Base-by-base conservation (phyloP, 148 eudicot genomes). In the Spergularia bocconei region DNA sequence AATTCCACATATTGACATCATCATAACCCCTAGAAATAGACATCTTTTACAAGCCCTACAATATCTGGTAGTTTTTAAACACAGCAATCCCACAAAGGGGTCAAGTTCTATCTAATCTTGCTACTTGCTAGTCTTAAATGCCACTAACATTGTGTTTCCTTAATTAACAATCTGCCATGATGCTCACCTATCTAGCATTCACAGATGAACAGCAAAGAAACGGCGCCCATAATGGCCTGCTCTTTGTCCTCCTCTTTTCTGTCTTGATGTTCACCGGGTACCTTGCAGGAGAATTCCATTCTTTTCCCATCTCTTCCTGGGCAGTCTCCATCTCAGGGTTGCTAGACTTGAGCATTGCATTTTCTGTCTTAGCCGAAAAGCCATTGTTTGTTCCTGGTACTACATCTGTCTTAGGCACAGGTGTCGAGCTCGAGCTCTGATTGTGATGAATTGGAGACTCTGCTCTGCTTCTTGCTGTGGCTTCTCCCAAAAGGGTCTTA, bases 141-240 rank as follows among this genome's bases (percentile, higher is more conserved):
- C 57, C 47, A 52, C 58, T 17, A 23, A 74, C 4, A 7, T 48
- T 47, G 7, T 13, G 16, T 25, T 47, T 16, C 57, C 52, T 69
- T 58, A 5, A 51, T 6, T 44, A 44, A 9, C 48, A 44, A 44
- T 9, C 20, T 25, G 58, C 15, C 2, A 69, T 29, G 58, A 29
- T 50, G 66, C 21, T 51, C 48, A 48, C 57, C 76, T 82, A 84
- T 57, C 79, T 79, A 39, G 87, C 79, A 80, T 87, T 82, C 57
- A 86, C 85, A 16, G 97, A 91, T 33, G 91, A 89, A 78, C 97
- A 91, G 79, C 97, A 91, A 13, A 84, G 82, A 81, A 91, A 89
- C 13, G 87, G 90, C 3, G 78, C 85, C 93, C 97, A 91, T 19
- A 71, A 86, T 9, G 88, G 79, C 77, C 48, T 87, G 65, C 84